Evolutionary conservation across 2,329 filamentous ascomycete species (phyloP).

Genomic region (Berkeleyomyces basicola): DNA sequence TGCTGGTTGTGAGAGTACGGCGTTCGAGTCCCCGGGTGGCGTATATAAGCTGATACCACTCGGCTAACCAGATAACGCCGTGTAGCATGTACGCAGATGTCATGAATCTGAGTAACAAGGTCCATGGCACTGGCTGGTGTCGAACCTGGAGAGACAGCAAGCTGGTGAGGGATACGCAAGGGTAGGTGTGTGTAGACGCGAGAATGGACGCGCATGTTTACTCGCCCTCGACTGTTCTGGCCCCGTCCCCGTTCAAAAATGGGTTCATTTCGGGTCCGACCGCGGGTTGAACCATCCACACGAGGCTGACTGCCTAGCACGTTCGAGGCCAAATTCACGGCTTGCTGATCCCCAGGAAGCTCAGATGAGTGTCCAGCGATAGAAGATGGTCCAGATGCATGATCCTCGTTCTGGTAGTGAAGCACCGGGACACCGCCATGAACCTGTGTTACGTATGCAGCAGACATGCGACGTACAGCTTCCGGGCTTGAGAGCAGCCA

Average conservation of each 20-base stretch:
- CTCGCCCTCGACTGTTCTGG: background rate
- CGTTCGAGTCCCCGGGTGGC: slow-evolving; percentile 8
- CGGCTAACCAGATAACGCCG: slow-evolving; percentile 16
- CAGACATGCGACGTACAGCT: background rate
- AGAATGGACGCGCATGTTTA: background rate
- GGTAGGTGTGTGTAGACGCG: background rate
- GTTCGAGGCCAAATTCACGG: background rate
- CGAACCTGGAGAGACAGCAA: background rate
- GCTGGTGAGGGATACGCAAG: background rate
- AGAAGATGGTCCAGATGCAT: background rate
- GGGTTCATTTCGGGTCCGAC: background rate
- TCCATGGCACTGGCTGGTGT: background rate
- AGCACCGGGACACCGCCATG: background rate
- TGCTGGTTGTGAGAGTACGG: slow-evolving; percentile 3
- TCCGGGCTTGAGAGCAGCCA: slow-evolving; percentile 2
- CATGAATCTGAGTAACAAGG: slow-evolving; percentile 14
- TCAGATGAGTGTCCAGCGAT: background rate
- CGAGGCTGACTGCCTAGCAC: background rate
- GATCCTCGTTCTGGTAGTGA: slow-evolving; percentile 3
- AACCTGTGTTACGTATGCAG: slow-evolving; percentile 4
- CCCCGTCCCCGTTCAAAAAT: background rate
- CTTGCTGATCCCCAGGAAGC: background rate
- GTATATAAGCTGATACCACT: slow-evolving; percentile 15
- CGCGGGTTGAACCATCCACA: background rate
- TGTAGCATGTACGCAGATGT: slow-evolving; percentile 17